Percentiles rank a stretch among this genome's conserved stretches.
Conservation (phyloP, 805 yeast species). For the Saccharomycopsis guyanensis region DNA sequence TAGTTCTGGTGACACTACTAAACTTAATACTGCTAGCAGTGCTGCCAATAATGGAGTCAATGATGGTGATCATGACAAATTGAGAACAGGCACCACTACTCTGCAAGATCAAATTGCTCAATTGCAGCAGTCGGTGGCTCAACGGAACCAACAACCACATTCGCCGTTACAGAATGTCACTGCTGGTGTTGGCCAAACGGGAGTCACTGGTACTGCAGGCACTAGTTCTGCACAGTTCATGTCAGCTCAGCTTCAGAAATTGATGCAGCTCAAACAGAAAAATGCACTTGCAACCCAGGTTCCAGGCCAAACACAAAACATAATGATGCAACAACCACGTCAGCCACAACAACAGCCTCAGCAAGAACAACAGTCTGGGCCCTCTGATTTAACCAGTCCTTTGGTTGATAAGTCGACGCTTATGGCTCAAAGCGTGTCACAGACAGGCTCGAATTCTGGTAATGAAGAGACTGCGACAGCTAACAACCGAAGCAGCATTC, state of each 20-base stretch:
- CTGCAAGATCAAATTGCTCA: conserved; percentile 33
- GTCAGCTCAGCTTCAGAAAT: conserved; percentile 52
- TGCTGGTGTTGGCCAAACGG: conserved; percentile 9
- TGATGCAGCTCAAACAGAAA: conserved; percentile 33
- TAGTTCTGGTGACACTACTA: neutral
- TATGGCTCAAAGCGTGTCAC: neutral
- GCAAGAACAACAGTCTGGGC: neutral
- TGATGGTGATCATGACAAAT: neutral
- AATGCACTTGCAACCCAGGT: neutral
- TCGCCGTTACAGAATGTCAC: conserved; percentile 19
- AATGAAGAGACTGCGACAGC: neutral
- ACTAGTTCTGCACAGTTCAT: conserved; percentile 35
- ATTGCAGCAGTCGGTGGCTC: conserved; percentile 31
- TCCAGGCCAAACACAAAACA: neutral
- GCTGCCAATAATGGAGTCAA: neutral
- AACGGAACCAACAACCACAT: conserved; percentile 25
- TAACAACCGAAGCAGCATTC: conserved; percentile 5
- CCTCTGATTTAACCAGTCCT: neutral
- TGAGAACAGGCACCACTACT: neutral
- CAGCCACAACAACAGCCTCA: neutral
- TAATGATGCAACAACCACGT: neutral
- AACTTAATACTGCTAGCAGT: neutral
- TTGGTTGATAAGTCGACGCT: neutral
- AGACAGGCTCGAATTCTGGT: neutral
- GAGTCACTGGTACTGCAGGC: conserved; percentile 17